Evolutionary conservation across 257 asterid species (phyloP), one percentile per base, ranked within the genome.

Genomic region (Forsythia viridissima): DNA sequence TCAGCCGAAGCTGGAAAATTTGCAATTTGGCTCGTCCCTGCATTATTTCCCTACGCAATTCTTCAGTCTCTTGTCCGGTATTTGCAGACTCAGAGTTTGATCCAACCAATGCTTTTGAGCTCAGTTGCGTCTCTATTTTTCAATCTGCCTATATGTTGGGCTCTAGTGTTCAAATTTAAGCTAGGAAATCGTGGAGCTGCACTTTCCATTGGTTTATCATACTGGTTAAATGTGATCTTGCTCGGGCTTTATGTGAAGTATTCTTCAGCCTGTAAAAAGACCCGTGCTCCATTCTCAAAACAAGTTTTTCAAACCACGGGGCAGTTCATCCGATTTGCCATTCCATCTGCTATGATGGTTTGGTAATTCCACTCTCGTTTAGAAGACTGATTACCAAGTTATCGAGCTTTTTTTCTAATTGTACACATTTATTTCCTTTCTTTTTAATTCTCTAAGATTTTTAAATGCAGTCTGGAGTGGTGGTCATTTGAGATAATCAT

Each of bases 81-180:
- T 76, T 74, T 89, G 79, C 91, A 89, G 79, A 80, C 86, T 6
- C 93, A 87, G 78, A 87, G 86, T 75, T 57, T 88, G 74, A 80
- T 87, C 72, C 8, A 82, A 15, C 89, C 92, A 1, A 87, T 90
- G 90, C 75, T 89, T 30, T 46, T 84, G 75, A 82, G 86, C 84
- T 89, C 93, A 20, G 77, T 83, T 3, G 69, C 80, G 9, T 81
- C 88, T 61, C 78, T 87, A 12, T 8, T 73, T 67, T 80, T 87
- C 75, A 90, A 89, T 69, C 44, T 87, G 20, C 92, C 89, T 38
- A 72, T 85, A 76, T 89, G 91, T 66, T 87, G 92, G 92, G 77
- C 76, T 52, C 72, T 85, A 4, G 88, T 89, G 20, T 89, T 80
- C 80, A 78, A 76, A 52, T 21, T 77, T 13, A 65, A 82, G 30